Percentiles rank a stretch among this genome's conserved stretches.
These are phyloP conservation scores for Macrophomina phaseolina DNA, from an alignment of 2,329 filamentous ascomycete genomes.

Conservation along the genomic window DNA sequence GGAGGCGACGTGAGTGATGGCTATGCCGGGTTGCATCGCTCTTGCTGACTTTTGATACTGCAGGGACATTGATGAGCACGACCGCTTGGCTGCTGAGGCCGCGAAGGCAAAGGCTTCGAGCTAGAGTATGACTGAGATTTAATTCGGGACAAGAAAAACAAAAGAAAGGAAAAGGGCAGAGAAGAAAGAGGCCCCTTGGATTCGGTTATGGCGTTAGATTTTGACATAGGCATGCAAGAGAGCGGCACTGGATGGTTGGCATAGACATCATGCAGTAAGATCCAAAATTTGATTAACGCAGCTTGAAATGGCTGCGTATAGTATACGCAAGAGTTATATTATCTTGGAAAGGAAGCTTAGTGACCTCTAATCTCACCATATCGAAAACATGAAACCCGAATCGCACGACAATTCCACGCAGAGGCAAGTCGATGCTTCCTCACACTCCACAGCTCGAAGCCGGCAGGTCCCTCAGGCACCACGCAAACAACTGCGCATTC, in stretches of 20 bases:
- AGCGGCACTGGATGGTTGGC: constrained; percentile 9
- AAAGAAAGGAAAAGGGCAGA: not conserved
- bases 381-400: too few relatives aligned
- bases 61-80: constrained; percentile 89
- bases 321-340: not conserved
- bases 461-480: not conserved
- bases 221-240: constrained; percentile 4
- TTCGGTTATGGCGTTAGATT: constrained; percentile 11
- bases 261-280: constrained; percentile 18
- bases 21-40: not conserved
- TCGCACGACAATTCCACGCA: too few relatives aligned
- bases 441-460: not conserved
- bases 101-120: constrained; percentile 7
- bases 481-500: not conserved
- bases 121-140: not conserved
- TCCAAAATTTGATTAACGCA: not conserved
- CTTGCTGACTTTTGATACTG: not conserved
- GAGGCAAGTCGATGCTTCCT: not conserved
- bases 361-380: too few relatives aligned
- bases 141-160: not conserved
- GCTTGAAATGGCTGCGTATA: not conserved
- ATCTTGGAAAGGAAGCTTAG: not conserved
- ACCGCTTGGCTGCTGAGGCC: constrained; percentile 62
- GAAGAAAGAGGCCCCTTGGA: not conserved
- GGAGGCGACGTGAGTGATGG: constrained; percentile 74